Percentiles rank a stretch among this genome's conserved stretches.
These are phyloP conservation scores for Crithidia expoeki DNA, from an alignment of 208 protist species.

Conservation along the genomic window DNA sequence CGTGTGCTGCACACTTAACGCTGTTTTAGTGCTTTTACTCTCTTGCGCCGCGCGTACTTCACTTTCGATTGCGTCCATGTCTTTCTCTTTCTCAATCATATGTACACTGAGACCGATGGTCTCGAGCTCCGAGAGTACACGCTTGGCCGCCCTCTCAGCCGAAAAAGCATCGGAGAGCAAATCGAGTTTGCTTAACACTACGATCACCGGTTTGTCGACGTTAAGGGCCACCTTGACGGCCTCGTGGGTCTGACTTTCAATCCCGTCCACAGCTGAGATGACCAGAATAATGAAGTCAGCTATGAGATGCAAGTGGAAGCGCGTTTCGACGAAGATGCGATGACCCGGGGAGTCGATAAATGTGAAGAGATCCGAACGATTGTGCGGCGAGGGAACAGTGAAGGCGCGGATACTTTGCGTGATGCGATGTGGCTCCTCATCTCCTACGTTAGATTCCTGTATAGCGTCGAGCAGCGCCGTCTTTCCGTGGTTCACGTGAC, in stretches of 20 bases:
- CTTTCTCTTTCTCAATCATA: conserved; percentile 49
- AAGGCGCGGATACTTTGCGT: conserved; percentile 83
- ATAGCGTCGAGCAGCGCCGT: conserved; percentile 87
- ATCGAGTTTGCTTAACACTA: conserved; percentile 91
- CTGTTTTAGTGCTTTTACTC: not conserved
- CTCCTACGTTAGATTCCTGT: conserved; percentile 48
- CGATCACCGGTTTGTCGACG: conserved; percentile 82
- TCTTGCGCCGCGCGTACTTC: not conserved
- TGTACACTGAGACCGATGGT: conserved; percentile 72
- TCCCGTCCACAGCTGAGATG: conserved; percentile 79
- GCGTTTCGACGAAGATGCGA: conserved; percentile 78
- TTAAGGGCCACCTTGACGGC: conserved; percentile 86
- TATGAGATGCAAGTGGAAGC: conserved; percentile 75
- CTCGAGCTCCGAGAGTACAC: conserved; percentile 51
- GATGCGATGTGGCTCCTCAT: conserved; percentile 71
- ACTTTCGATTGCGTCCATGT: conserved; percentile 33
- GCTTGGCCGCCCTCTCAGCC: conserved; percentile 42
- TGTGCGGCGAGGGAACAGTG: conserved; percentile 40
- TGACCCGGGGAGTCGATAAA: conserved; percentile 93
- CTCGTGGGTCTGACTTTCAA: conserved; percentile 87
- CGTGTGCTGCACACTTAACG: conserved; percentile 1
- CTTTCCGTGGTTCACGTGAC: conserved; percentile 90
- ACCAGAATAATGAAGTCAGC: conserved; percentile 81
- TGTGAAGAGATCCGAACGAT: conserved; percentile 49
- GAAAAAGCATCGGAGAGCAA: conserved; percentile 65